Conservation (phyloP, 768 basidiomycete species). For the Stropharia rugosoannulata region DNA sequence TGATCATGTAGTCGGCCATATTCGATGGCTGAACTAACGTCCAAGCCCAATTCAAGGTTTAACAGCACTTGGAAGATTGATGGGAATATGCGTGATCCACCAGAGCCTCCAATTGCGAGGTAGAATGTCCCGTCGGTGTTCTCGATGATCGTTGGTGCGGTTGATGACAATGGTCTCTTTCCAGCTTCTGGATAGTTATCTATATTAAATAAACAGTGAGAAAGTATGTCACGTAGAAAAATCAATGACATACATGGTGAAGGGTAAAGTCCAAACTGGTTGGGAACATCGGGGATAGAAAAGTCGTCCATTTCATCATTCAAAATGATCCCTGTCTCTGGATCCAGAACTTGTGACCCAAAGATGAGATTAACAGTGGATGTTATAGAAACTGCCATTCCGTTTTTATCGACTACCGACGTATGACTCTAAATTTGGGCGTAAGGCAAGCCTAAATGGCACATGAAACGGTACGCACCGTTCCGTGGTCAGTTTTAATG, state of each 20-base stretch:
- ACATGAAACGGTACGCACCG: slow-evolving; percentile 43
- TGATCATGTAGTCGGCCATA: slow-evolving; percentile 84
- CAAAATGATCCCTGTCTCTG: slow-evolving; percentile 83
- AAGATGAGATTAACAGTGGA: slow-evolving; percentile 90
- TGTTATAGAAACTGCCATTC: slow-evolving; percentile 86
- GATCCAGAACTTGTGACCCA: slow-evolving; percentile 85
- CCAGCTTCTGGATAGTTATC: slow-evolving; percentile 88
- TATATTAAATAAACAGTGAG: slow-evolving; percentile 24
- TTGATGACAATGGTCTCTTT: slow-evolving; percentile 92
- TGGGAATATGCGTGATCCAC: slow-evolving; percentile 84
- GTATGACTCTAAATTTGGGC: slow-evolving; percentile 66
- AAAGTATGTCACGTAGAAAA: background rate
- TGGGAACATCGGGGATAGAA: slow-evolving; percentile 79
- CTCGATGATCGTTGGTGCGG: slow-evolving; percentile 77
- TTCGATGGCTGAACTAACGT: slow-evolving; percentile 82
- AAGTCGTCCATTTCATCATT: slow-evolving; percentile 99
- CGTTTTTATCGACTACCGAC: slow-evolving; percentile 77
- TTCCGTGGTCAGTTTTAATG: slow-evolving; percentile 81
- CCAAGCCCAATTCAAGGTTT: slow-evolving; percentile 80
- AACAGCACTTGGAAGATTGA: slow-evolving; percentile 78
- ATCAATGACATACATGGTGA: slow-evolving; percentile 62
- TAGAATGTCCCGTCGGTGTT: slow-evolving; percentile 70
- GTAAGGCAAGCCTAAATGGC: background rate
- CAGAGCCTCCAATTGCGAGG: slow-evolving; percentile 79
- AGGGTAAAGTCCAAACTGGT: slow-evolving; percentile 79